These are phyloP conservation scores for Solanum chiquidenum DNA, from an alignment of 257 asterid species.

Conservation along the genomic window DNA sequence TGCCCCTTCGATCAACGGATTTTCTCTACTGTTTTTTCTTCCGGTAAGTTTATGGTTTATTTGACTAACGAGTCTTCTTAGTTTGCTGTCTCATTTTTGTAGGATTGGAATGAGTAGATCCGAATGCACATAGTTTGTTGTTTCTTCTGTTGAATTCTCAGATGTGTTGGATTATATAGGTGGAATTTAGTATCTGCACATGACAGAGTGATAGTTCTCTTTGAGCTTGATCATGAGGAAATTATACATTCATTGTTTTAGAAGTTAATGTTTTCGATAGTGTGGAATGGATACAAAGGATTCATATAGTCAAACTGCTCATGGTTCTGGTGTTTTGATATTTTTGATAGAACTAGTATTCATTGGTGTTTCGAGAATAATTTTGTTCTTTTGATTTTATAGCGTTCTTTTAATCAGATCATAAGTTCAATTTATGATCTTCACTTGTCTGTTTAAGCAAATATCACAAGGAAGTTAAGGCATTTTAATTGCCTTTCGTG, in stretches of 20 bases:
- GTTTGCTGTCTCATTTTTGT: background rate
- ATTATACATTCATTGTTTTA: background rate
- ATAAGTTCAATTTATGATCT: background rate
- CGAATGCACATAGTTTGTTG: background rate
- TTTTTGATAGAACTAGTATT: background rate
- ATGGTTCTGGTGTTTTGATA: background rate
- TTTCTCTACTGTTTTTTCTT: constrained; percentile 83
- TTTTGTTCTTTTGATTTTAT: background rate
- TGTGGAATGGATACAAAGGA: background rate
- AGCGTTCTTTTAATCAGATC: background rate
- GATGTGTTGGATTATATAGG: background rate
- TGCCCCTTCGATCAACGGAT: constrained; percentile 92
- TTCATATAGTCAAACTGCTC: background rate
- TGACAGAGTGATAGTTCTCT: background rate
- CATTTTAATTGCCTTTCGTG: background rate
- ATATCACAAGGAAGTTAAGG: background rate
- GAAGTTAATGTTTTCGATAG: background rate
- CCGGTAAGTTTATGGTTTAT: constrained; percentile 35
- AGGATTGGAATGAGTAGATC: background rate
- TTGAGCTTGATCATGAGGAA: background rate
- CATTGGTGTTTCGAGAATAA: background rate
- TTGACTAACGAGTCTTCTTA: background rate
- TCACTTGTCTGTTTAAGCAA: background rate
- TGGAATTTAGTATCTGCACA: background rate
- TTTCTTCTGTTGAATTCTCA: background rate